Base-by-base conservation (phyloP, 805 yeast species). In the Yueomyces sp. region DNA sequence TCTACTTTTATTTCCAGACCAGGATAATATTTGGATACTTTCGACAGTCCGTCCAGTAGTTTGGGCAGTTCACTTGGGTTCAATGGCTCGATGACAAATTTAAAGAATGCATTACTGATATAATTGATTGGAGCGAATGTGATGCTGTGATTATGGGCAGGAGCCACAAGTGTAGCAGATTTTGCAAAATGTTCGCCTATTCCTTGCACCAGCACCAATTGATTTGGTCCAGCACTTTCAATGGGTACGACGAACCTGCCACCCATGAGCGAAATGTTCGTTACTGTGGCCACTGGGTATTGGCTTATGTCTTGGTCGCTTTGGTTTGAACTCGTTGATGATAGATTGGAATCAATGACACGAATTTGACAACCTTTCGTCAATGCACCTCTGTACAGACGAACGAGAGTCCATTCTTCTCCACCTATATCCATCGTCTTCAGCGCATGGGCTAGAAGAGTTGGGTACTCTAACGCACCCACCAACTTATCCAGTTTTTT, bases 21-120 rank as follows among this genome's bases (percentile, higher is more conserved):
- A 7, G 81, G 71, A 55, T 85, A 88, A 1, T 79, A 66, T 50
- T 73, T 74, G 52, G 72, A 72, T 30, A 84, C 63, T 44, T 69
- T 73, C 45, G 81, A 69, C 40, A 92, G 63, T 0, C 86, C 88
- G n/a, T 75, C 78, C 11, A 80, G 65, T 51, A 92, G 65, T 47
- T 72, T 73, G 0, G 94, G 90, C 19, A 84, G 63, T 45, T 88
- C 94, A 0, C 84, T 72, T 0, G 96, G 95, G 29, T 73, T 69
- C 12, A 72, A 68, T 0, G 96, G 94, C 54, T 87, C 94, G 26
- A 90, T 73, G 1, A 94, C 87, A 3, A 90, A 74, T 53, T 86
- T 85, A 53, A 85, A 76, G 2, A 83, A 78, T 0, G 94, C 77
- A 40, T 69, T 65, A 5, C 66, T 59, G 3, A 77, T 58, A 46